Percentiles rank a stretch among this genome's conserved stretches.
Conservation (phyloP, 1,284 basidiomycete genomes). For the Leccinum solheimii region DNA sequence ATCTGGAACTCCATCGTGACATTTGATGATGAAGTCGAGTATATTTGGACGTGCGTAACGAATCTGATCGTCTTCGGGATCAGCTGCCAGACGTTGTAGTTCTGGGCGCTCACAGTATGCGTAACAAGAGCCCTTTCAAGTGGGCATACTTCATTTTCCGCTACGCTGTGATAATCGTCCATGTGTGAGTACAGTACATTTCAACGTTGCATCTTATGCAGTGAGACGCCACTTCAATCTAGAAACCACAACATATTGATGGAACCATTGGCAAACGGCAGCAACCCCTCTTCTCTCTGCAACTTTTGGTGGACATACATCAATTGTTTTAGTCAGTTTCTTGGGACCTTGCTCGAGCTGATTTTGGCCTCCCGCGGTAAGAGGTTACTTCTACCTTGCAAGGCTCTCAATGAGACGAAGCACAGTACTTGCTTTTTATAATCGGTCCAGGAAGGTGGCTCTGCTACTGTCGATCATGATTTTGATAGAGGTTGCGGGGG, state of each 20-base stretch:
- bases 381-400: not conserved
- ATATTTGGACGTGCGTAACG: slow-evolving; percentile 24
- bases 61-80: not conserved
- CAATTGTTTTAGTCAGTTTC: slow-evolving; percentile 6
- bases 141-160: slow-evolving; percentile 22
- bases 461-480: slow-evolving; percentile 16
- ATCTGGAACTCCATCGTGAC: slow-evolving; percentile 19
- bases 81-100: not conserved
- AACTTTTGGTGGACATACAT: slow-evolving; percentile 15
- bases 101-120: slow-evolving; percentile 18
- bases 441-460: slow-evolving; percentile 18
- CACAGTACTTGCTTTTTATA: slow-evolving; percentile 24
- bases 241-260: slow-evolving; percentile 21
- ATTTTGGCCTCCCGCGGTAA: slow-evolving; percentile 23
- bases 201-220: not conserved
- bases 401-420: not conserved
- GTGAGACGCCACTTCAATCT: not conserved
- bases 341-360: slow-evolving; percentile 17
- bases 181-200: slow-evolving; percentile 18
- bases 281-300: slow-evolving; percentile 18
- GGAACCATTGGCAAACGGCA: slow-evolving; percentile 11
- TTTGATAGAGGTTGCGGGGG: slow-evolving; percentile 7
- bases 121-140: slow-evolving; percentile 17
- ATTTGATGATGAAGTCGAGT: slow-evolving; percentile 23
- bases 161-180: slow-evolving; percentile 14